Conservation (phyloP, 805 yeast species). For the Kodamaea jinghongensis region DNA sequence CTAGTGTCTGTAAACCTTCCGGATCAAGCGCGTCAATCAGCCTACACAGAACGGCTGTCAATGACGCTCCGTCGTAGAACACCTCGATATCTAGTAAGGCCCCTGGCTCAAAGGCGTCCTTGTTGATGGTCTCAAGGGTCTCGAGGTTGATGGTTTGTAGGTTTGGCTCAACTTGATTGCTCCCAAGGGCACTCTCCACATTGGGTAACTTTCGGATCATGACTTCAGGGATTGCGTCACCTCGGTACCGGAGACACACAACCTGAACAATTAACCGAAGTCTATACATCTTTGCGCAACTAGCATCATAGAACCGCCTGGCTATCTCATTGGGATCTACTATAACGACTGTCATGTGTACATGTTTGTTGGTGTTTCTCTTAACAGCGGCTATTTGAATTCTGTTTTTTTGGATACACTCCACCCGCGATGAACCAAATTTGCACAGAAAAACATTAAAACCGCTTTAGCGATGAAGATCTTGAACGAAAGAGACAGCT, state of each 20-base stretch:
- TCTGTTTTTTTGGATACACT: not conserved
- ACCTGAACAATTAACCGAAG: constrained; percentile 32
- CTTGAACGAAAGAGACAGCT: constrained; percentile 50
- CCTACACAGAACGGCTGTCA: constrained; percentile 24
- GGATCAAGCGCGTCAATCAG: constrained; percentile 15
- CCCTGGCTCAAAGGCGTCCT: constrained; percentile 16
- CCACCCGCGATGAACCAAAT: constrained; percentile 1
- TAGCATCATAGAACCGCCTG: constrained; percentile 23
- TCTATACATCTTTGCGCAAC: constrained; percentile 17
- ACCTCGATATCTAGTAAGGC: constrained; percentile 29
- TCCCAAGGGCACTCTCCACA: not conserved
- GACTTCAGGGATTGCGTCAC: not conserved
- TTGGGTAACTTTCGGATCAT: not conserved
- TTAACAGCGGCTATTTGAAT: not conserved
- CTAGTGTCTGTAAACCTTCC: constrained; percentile 14
- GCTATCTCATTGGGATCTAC: constrained; percentile 25
- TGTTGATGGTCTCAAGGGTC: not conserved
- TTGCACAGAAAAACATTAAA: not conserved
- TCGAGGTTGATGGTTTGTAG: not conserved
- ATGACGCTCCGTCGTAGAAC: constrained; percentile 26
- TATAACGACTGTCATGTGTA: constrained; percentile 28
- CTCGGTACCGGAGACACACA: constrained; percentile 14
- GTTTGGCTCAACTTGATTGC: not conserved
- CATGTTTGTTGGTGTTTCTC: not conserved
- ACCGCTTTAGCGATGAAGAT: constrained; percentile 29